Conservation (phyloP, 2,329 filamentous ascomycete genomes). For the Hymenoscyphus repandus region DNA sequence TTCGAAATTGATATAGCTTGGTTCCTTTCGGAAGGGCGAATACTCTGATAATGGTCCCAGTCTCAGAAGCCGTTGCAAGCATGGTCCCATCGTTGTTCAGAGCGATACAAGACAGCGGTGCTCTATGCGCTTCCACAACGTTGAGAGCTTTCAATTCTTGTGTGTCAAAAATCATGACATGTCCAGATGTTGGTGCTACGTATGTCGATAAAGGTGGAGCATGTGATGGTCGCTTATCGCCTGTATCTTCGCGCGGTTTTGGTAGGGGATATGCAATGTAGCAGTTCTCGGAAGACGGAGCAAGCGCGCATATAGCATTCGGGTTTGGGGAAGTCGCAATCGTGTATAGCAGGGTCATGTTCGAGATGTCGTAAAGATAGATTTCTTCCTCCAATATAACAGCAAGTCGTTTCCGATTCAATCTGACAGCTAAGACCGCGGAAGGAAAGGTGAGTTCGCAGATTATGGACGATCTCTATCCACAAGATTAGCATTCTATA, state of each 20-base stretch:
- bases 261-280: constrained; percentile 92
- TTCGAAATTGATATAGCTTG: constrained; percentile 92
- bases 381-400: constrained; percentile 95
- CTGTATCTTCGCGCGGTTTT: constrained; percentile 57
- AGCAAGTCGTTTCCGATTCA: constrained; percentile 90
- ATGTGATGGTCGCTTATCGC: constrained; percentile 63
- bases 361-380: constrained; percentile 97
- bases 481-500: constrained; percentile 7
- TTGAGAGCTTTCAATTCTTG: constrained; percentile 87
- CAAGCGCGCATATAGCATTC: constrained; percentile 83
- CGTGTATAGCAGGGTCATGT: constrained; percentile 91
- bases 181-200: constrained; percentile 78
- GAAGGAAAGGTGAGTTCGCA: constrained; percentile 98
- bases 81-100: constrained; percentile 90
- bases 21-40: constrained; percentile 87
- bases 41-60: constrained; percentile 93
- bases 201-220: constrained; percentile 77
- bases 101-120: constrained; percentile 83
- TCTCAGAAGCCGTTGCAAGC: constrained; percentile 92
- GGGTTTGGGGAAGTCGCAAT: constrained; percentile 94
- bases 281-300: constrained; percentile 91
- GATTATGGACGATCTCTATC: constrained; percentile 69
- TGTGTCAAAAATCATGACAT: constrained; percentile 90
- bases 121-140: constrained; percentile 90
- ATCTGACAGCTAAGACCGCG: constrained; percentile 86